phyloP scores from a whole-genome alignment of 2,329 filamentous ascomycete species.

The Trichoderma harzianum region DNA sequence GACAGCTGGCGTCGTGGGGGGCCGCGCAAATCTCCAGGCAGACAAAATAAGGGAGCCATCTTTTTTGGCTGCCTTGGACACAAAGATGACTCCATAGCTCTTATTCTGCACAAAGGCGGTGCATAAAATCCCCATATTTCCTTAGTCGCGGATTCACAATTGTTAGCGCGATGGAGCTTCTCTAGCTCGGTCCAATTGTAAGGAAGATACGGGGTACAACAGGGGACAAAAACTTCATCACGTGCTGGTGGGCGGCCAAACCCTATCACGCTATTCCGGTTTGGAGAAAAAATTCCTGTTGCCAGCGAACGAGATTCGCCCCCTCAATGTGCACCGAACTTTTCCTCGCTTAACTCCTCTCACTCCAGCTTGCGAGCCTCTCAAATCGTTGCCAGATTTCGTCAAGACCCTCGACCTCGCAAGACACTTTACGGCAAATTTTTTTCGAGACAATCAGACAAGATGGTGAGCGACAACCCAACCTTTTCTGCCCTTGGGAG shows the following conservation, averaged over 20 bases:
- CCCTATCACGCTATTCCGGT: constrained; percentile 39
- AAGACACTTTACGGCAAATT: constrained; percentile 41
- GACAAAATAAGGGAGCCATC: not conserved
- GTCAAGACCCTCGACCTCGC: constrained; percentile 48
- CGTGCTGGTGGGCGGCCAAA: constrained; percentile 36
- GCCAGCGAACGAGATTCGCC: constrained; percentile 33
- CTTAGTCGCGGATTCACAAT: constrained; percentile 17
- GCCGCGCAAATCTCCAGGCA: constrained; percentile 14
- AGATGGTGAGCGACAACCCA: constrained; percentile 59
- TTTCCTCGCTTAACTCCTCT: constrained; percentile 48
- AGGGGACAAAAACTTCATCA: constrained; percentile 26
- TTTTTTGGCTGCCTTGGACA: constrained; percentile 7
- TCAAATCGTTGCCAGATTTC: constrained; percentile 57
- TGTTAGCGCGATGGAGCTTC: constrained; percentile 14
- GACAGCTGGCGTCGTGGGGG: not conserved
- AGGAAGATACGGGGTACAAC: not conserved
- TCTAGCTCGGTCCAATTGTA: constrained; percentile 23
- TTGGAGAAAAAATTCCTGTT: constrained; percentile 39
- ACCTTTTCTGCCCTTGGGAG: constrained; percentile 19
- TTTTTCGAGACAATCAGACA: constrained; percentile 53
- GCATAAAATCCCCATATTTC: constrained; percentile 8
- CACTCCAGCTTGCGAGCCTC: constrained; percentile 47
- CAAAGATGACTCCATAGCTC: not conserved
- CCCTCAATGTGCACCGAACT: constrained; percentile 43
- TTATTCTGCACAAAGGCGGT: not conserved